A percentile compares a stretch with the other conserved stretches of the same genome.
These are phyloP conservation scores for Tilletia indica DNA, from an alignment of 1,284 basidiomycete species.

Conservation along the genomic window DNA sequence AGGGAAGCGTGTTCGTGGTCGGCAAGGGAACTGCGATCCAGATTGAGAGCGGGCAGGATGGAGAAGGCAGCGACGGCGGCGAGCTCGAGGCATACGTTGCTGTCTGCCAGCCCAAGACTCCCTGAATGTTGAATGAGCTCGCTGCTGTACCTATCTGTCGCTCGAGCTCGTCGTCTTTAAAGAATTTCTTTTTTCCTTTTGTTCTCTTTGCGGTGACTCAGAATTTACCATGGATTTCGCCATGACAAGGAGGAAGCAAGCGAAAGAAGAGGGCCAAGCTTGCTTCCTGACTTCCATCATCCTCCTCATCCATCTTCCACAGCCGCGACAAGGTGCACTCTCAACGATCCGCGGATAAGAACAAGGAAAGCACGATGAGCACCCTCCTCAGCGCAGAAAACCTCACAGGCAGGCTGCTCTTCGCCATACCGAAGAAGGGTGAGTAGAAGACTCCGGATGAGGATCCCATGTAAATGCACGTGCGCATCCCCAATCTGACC, in stretches of 20 bases:
- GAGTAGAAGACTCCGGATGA: neutral
- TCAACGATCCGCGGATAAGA: neutral
- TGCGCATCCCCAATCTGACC: too few relatives aligned
- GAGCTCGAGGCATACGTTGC: slow-evolving; percentile 6
- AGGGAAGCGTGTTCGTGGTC: slow-evolving; percentile 5
- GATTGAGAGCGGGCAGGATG: neutral
- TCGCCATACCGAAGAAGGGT: slow-evolving; percentile 99
- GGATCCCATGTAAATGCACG: neutral
- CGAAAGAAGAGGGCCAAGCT: too few relatives aligned
- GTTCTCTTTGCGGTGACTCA: neutral
- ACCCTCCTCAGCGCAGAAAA: slow-evolving; percentile 49
- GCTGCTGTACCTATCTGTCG: too few relatives aligned
- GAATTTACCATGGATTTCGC: too few relatives aligned
- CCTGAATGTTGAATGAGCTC: neutral
- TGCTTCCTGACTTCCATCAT: too few relatives aligned
- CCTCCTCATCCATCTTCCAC: too few relatives aligned
- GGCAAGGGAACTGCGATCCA: neutral
- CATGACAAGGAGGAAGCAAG: too few relatives aligned
- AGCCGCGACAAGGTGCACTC: neutral
- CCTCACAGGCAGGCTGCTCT: slow-evolving; percentile 72
- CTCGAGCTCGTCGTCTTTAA: neutral
- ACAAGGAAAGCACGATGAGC: slow-evolving; percentile 32
- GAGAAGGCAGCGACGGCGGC: too few relatives aligned
- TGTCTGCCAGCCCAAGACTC: slow-evolving; percentile 14
- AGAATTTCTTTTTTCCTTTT: neutral